Evolutionary conservation across 1,139 yeast species (phyloP), one percentile per base, ranked within the genome.

Genomic region (Pneumocystis jirovecii): DNA sequence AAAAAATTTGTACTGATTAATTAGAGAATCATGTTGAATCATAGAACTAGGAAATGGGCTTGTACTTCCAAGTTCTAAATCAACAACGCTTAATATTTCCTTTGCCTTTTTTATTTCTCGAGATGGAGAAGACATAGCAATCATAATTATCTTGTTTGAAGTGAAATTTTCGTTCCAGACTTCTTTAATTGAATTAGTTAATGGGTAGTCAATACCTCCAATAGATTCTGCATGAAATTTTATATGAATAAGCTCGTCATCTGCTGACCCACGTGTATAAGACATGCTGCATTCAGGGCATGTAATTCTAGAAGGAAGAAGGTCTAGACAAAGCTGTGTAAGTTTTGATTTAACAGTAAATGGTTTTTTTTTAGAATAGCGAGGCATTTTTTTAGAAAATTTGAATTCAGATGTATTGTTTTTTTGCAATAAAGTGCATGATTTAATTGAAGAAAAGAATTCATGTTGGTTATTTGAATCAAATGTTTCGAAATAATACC

Each of bases 221-320:
- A 60, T 35, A 10, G 50, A 34, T 35, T 31, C 25, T 8, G 65
- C 50, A 57, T 63, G 65, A 42, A 56, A 63, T 25, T 45, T 35
- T 21, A 35, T 8, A 19, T 63, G 65, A 40, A 63, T 12, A 15
- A 21, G 7, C 15, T 59, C 60, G 10, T 63, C 65, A 29, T 61
- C 65, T 39, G 61, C 40, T n/a, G 35, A 56, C 15, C 64, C 65
- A 39, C 35, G 34, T 61, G 35, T 60, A 56, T 63, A 63, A 15
- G 60, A 63, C 65, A 63, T 63, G 12, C 39, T 25, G 19, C 65
- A 63, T 15, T 63, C 60, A 39, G 63, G 19, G 15, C 65, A 63
- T 35, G 65, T 63, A 50, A 25, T 25, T 50, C 57, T 50, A 50
- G 57, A 50, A 50, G 57, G 57, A 50, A 50, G 57, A 10, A 50